Evolutionary conservation across 345 rosid genomes (phyloP), one percentile per base, ranked within the genome.

Genomic region (Pistacia vera): DNA sequence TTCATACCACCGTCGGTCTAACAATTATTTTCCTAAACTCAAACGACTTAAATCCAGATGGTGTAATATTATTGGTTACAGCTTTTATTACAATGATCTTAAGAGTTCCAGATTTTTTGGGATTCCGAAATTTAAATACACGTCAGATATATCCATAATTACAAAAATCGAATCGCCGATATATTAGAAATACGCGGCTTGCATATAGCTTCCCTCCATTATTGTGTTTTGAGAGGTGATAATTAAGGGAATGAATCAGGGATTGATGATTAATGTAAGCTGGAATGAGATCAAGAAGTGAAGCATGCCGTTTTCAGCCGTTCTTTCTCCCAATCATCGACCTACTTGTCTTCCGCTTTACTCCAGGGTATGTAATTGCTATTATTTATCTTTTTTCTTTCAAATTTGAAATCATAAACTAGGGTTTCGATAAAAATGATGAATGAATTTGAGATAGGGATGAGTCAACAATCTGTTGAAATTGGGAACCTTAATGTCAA

Each of bases 291-390:
- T 25, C 65, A 30, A 52, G 17, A 36, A 30, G 49, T 60, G 52
- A 70, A 68, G 10, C 80, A 91, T 91, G 98, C 90, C 88, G 63
- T 86, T 84, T 70, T 82, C 90, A 48, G 85, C 84, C 58, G 77
- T 85, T 76, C 18, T 89, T 74, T 86, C 83, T 79, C 78, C 81
- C 35, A 78, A 36, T 70, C 81, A 86, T 63, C 73, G 86, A 17
- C 55, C 87, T 11, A 25, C 73, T 17, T 77, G 74, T 22, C 74
- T 79, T 71, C 83, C 73, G 79, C 71, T 56, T 71, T 74, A 62
- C 84, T 76, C 58, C 77, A 38, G 83, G 85, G 92, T 86, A 44
- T 38, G 56, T 18, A 61, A 30, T 20, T 33, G 12, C 60, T 5
- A 8, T 51, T 17, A 14, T 61, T 30, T 61, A 18, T 36, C 18